phyloP scores from a whole-genome alignment of 2,329 filamentous ascomycete genomes.

The Curvularia hawaiiensis region DNA sequence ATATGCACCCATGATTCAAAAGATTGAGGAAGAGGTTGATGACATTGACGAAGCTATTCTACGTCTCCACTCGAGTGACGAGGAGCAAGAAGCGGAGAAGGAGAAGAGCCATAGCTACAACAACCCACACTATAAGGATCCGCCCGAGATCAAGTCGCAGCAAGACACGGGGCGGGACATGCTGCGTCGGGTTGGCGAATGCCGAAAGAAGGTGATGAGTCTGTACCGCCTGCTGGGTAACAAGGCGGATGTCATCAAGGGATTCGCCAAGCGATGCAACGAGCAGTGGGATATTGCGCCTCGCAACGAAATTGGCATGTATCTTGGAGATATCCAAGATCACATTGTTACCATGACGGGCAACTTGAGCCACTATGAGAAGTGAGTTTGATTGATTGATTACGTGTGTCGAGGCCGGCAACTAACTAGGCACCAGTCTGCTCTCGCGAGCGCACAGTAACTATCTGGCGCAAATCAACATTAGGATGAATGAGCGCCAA shows the following conservation, averaged over 20 bases:
- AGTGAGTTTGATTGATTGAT: constrained; percentile 60
- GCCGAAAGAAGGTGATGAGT: constrained; percentile 96
- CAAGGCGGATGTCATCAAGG: constrained; percentile 99
- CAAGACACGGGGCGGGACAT: constrained; percentile 71
- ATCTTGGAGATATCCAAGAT: constrained; percentile 97
- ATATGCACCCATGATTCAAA: constrained; percentile 89
- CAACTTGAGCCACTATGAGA: constrained; percentile 95
- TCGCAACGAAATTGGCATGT: constrained; percentile 93
- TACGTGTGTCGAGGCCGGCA: not conserved
- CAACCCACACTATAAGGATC: constrained; percentile 43
- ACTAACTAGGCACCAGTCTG: constrained; percentile 62
- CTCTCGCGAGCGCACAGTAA: constrained; percentile 91
- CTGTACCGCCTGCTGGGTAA: constrained; percentile 91
- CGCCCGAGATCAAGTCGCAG: constrained; percentile 48
- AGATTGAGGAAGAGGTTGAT: constrained; percentile 94
- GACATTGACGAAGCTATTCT: constrained; percentile 94
- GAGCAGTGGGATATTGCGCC: constrained; percentile 98
- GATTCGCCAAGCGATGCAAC: constrained; percentile 97
- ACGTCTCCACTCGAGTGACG: constrained; percentile 70
- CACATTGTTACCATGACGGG: constrained; percentile 99
- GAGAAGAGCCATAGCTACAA: constrained; percentile 32
- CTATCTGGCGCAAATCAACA: constrained; percentile 99
- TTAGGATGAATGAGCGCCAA: constrained; percentile 96
- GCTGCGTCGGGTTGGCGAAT: constrained; percentile 90
- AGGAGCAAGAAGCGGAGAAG: constrained; percentile 38